Evolutionary conservation across 163 green algal genomes (phyloP), one percentile per base, ranked within the genome.

Genomic region (Chlorella variabilis): DNA sequence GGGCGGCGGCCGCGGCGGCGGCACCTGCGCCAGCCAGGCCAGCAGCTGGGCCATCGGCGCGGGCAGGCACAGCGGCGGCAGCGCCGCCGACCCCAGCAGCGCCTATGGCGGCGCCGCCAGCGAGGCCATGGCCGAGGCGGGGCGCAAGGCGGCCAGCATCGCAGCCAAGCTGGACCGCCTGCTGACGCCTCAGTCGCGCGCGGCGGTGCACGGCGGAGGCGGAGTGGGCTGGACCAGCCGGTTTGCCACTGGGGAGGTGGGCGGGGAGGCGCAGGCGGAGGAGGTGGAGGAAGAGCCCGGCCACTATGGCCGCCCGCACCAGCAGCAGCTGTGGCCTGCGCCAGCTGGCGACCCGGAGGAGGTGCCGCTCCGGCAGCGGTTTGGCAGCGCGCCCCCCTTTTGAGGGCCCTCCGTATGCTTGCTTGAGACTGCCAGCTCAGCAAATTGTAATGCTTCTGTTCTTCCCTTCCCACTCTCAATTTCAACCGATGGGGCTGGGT

Each of bases 61-160:
- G 1, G 73, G 42, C 6, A n/a, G 45, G 18, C 41, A 62, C 59
- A 58, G 41, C 39, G 45, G 42, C 69, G 29, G 42, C 63, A 71
- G 63, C 21, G 59, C 59, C 18, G 29, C 20, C 29, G 59, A 67
- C 59, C 59, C 59, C 5, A 39, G 27, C 29, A 67, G 38, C 23
- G 36, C 27, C 38, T 27, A 27, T 54, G 27, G 38, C 39, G 38
- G 36, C 25, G 29, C 76, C 13, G 63, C 42, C 59, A 51, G 54
- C 21, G 68, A 73, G 23, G 49, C 42, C 1, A 77, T 78, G 78
- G 78, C 68, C 34, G 65, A 84, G 56, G 78, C 66, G 21, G 38
- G 66, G 25, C 49, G 68, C 68, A 79, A 73, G 41, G 77, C 77
- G 13, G 77, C 77, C n/a, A 77, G 51, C 77, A 83, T 83, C 18